Evolutionary conservation across 2,329 filamentous ascomycete species (phyloP).

Genomic region (Pseudogymnoascus sp.): DNA sequence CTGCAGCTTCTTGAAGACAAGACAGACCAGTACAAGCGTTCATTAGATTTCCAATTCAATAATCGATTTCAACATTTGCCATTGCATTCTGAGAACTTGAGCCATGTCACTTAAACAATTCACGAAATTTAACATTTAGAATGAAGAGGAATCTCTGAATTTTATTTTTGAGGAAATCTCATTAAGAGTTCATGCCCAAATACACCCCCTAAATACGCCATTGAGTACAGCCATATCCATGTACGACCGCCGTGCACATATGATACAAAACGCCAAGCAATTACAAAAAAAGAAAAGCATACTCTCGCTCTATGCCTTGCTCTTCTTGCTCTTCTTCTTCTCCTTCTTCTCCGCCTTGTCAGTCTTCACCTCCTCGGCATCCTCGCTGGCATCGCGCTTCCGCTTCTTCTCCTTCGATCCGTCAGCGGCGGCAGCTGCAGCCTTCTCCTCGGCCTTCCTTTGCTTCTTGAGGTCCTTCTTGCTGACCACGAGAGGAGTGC

Average conservation of each 20-base stretch:
- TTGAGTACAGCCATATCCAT: slow-evolving; percentile 10
- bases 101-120: background rate
- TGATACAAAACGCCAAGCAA: slow-evolving; percentile 20
- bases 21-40: background rate
- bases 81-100: background rate
- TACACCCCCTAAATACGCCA: slow-evolving; percentile 10
- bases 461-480: slow-evolving; percentile 73
- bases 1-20: background rate
- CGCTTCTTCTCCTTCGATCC: slow-evolving; percentile 57
- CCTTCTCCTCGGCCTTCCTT: slow-evolving; percentile 51
- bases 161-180: slow-evolving; percentile 10
- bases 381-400: slow-evolving; percentile 43
- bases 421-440: slow-evolving; percentile 37
- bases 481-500: slow-evolving; percentile 59
- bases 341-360: slow-evolving; percentile 54
- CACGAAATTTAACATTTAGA: background rate
- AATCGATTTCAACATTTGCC: background rate
- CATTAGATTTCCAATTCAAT: background rate
- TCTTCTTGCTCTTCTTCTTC: slow-evolving; percentile 45
- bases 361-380: slow-evolving; percentile 47
- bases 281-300: slow-evolving; percentile 3
- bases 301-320: slow-evolving; percentile 23
- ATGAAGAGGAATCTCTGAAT: slow-evolving; percentile 6
- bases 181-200: slow-evolving; percentile 10
- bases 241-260: slow-evolving; percentile 11